Conservation (phyloP, 2,329 filamentous ascomycete species). For the Scedosporium minutisporum region DNA sequence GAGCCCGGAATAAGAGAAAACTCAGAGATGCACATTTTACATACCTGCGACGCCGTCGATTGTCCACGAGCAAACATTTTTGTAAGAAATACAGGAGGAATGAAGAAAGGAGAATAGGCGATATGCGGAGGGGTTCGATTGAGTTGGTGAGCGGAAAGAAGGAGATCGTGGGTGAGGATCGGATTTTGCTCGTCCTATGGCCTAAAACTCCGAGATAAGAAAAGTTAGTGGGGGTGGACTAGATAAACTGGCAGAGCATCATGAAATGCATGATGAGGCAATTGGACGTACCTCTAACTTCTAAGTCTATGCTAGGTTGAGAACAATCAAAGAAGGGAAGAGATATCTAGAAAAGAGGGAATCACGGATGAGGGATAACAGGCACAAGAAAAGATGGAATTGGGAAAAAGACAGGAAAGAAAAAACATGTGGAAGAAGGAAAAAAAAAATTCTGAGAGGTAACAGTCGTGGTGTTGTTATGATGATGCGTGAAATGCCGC, state of each 20-base stretch:
- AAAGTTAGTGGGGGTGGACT: background rate
- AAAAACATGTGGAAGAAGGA: background rate
- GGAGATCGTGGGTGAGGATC: background rate
- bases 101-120: constrained; percentile 4
- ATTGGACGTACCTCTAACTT: background rate
- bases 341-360: background rate
- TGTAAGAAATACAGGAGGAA: constrained; percentile 8
- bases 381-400: background rate
- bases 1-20: constrained; percentile 30
- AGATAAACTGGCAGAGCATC: background rate
- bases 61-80: constrained; percentile 52
- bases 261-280: background rate
- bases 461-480: constrained; percentile 1
- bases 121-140: constrained; percentile 4
- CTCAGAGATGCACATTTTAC: constrained; percentile 16
- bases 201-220: background rate
- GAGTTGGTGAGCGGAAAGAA: constrained; percentile 10
- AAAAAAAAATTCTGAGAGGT: background rate
- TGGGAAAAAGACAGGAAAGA: background rate
- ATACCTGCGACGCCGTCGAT: constrained; percentile 47
- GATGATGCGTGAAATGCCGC: constrained; percentile 7
- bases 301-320: background rate
- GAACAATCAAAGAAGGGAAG: background rate
- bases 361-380: background rate
- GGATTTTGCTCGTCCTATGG: background rate